phyloP scores from a whole-genome alignment of 371 early-diverging fungal genomes.

The Entomophthora muscae region DNA sequence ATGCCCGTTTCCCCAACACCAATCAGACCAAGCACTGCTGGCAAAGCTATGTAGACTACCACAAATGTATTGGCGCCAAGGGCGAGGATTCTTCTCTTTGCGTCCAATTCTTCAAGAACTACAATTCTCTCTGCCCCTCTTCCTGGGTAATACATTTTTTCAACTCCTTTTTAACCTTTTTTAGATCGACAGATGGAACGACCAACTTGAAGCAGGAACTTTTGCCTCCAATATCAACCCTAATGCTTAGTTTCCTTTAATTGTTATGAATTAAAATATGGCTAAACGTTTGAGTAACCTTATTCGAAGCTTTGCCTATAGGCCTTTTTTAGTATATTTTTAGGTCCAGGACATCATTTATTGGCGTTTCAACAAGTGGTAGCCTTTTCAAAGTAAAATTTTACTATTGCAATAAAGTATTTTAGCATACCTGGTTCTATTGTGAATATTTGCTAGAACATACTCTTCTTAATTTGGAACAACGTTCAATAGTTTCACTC shows the following conservation, averaged over 20 bases:
- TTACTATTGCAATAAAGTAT: too few relatives aligned
- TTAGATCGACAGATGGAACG: slow-evolving; percentile 67
- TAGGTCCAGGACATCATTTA: too few relatives aligned
- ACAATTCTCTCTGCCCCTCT: slow-evolving; percentile 64
- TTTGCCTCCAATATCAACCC: slow-evolving; percentile 37
- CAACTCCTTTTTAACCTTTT: slow-evolving; percentile 3
- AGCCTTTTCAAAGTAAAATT: too few relatives aligned
- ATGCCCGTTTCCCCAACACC: slow-evolving; percentile 79
- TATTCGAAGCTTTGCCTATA: too few relatives aligned
- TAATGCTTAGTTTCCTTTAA: background rate
- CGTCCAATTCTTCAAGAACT: slow-evolving; percentile 63
- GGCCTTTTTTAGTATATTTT: too few relatives aligned
- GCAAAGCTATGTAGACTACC: slow-evolving; percentile 92
- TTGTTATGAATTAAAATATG: background rate
- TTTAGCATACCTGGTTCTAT: too few relatives aligned
- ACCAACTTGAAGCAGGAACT: slow-evolving; percentile 59
- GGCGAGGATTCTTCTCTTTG: slow-evolving; percentile 84
- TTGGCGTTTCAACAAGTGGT: too few relatives aligned
- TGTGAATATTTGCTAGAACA: too few relatives aligned
- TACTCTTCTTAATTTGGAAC: too few relatives aligned
- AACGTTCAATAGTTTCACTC: too few relatives aligned
- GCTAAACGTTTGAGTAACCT: slow-evolving; percentile 4
- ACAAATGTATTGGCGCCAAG: slow-evolving; percentile 64
- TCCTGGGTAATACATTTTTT: slow-evolving; percentile 47
- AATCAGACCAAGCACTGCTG: slow-evolving; percentile 91